These are phyloP conservation scores for Leishmania major DNA, from an alignment of 208 protist genomes.

Conservation along the genomic window DNA sequence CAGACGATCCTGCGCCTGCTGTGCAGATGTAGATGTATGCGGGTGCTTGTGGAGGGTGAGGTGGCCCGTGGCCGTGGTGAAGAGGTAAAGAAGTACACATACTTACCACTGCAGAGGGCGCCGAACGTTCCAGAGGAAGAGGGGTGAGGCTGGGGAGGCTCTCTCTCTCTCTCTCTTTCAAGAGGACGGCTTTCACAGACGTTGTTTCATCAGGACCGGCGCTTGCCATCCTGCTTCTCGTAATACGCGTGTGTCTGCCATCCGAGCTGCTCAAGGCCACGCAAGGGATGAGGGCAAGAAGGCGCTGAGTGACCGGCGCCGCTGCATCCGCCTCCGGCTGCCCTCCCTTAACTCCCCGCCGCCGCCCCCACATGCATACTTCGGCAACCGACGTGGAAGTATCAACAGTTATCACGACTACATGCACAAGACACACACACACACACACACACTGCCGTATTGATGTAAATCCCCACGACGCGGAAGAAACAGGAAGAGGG, in stretches of 20 bases:
- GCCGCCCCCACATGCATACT: neutral
- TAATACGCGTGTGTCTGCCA: neutral
- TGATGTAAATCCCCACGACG: no score
- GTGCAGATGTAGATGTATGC: neutral
- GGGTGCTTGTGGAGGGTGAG: neutral
- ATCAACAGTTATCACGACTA: neutral
- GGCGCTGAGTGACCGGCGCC: neutral
- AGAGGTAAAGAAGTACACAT: neutral
- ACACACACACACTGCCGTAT: no score
- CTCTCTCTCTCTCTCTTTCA: neutral
- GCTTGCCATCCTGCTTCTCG: neutral
- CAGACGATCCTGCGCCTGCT: neutral
- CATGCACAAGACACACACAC: neutral
- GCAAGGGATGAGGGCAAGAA: neutral
- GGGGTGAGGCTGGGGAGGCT: neutral
- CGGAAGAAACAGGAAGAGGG: no score
- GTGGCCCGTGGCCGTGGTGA: neutral
- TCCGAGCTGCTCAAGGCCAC: neutral
- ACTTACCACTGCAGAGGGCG: neutral
- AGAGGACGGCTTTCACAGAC: neutral
- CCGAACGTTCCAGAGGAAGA: neutral
- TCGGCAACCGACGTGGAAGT: neutral
- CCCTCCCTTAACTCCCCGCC: neutral
- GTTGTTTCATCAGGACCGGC: neutral
- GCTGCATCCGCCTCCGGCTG: no score